phyloP scores from a whole-genome alignment of 2,329 filamentous ascomycete species.

The Colletotrichum ledebouriae region DNA sequence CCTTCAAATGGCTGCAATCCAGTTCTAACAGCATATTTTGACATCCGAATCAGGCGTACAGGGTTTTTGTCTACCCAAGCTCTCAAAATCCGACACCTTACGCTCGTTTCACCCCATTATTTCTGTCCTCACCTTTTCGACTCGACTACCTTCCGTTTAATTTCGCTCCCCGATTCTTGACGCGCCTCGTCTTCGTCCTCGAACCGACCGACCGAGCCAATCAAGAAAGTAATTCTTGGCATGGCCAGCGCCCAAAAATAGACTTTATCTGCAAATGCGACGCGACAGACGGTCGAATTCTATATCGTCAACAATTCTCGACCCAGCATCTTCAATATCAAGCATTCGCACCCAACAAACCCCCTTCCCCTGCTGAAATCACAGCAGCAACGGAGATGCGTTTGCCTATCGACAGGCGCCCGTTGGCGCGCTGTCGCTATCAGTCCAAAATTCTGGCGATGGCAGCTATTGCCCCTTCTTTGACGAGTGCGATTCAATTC shows the following conservation, averaged over 20 bases:
- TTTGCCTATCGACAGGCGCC: conserved; percentile 59
- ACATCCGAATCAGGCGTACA: conserved; percentile 28
- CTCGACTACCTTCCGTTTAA: conserved; percentile 37
- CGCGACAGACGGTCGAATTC: conserved; percentile 24
- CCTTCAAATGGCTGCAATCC: conserved; percentile 34
- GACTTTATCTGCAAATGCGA: conserved; percentile 36
- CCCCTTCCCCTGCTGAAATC: not conserved
- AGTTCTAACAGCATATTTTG: conserved; percentile 35
- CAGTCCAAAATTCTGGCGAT: conserved; percentile 56
- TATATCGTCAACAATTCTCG: conserved; percentile 12
- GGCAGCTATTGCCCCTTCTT: conserved; percentile 55
- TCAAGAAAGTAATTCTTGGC: conserved; percentile 9
- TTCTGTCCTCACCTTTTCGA: conserved; percentile 10
- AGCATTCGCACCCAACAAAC: conserved; percentile 19
- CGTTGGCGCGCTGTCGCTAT: conserved; percentile 55
- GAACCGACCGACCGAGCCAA: conserved; percentile 21
- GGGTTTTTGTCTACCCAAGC: conserved; percentile 18
- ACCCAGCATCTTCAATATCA: conserved; percentile 25
- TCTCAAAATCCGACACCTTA: conserved; percentile 29
- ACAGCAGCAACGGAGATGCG: conserved; percentile 57
- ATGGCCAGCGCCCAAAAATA: conserved; percentile 39
- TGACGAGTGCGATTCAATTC: conserved; percentile 69
- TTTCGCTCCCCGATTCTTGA: conserved; percentile 32
- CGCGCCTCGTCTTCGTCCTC: conserved; percentile 27
- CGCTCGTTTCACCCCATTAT: conserved; percentile 39